Evolutionary conservation across 805 yeast species (phyloP).

Genomic region (Ogataea methanolica): DNA sequence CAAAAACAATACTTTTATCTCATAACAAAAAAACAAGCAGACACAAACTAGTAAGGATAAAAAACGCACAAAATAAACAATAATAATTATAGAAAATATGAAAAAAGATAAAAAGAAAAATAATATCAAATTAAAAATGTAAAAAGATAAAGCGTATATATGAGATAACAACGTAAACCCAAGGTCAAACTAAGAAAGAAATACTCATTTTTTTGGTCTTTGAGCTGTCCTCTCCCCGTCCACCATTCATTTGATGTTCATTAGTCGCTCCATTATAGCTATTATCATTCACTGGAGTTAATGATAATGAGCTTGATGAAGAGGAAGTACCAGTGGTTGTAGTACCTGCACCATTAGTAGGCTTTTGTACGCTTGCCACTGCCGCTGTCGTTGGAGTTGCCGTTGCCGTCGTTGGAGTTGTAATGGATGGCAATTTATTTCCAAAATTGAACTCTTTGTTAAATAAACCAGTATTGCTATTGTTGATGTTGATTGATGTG

Average conservation of each 20-base stretch:
- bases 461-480: constrained; percentile 18
- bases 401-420: not conserved
- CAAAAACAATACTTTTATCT: no score
- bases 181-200: constrained; percentile 17
- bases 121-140: not conserved
- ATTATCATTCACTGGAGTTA: not conserved
- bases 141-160: not conserved
- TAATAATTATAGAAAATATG: not conserved
- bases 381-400: not conserved
- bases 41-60: no score
- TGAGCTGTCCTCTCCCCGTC: not conserved
- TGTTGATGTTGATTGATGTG: not conserved
- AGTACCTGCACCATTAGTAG: not conserved
- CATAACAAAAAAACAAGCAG: no score
- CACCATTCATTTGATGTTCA: constrained; percentile 1
- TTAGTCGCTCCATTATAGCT: not conserved
- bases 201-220: constrained; percentile 23
- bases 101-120: not conserved
- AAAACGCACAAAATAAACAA: no score
- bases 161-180: not conserved
- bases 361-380: not conserved
- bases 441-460: constrained; percentile 26
- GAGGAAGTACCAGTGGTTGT: not conserved
- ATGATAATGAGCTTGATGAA: not conserved
- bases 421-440: not conserved